phyloP scores from a whole-genome alignment of 2,329 filamentous ascomycete genomes.

The Ascochyta clinopodiicola region DNA sequence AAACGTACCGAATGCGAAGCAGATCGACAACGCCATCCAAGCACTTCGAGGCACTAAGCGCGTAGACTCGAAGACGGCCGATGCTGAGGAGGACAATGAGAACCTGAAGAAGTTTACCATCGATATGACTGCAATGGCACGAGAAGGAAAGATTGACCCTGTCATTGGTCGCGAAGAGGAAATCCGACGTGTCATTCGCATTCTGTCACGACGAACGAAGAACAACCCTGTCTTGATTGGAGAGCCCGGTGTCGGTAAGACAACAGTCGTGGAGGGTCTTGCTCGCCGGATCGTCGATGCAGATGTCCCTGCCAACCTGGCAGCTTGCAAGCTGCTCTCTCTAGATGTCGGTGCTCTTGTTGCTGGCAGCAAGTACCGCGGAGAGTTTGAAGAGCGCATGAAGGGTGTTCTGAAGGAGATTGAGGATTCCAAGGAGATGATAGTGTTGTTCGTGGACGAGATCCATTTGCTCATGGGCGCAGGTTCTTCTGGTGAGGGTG shows the following conservation, averaged over 20 bases:
- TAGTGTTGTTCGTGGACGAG: constrained; percentile 97
- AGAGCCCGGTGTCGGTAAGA: constrained; percentile 98
- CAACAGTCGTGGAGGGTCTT: constrained; percentile 94
- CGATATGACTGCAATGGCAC: constrained; percentile 95
- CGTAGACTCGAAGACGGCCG: constrained; percentile 95
- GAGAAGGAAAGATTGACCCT: constrained; percentile 96
- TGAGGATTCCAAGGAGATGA: constrained; percentile 91
- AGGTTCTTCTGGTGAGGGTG: constrained; percentile 90
- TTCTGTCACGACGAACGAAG: constrained; percentile 91
- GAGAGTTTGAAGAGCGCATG: constrained; percentile 99
- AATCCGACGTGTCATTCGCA: constrained; percentile 88
- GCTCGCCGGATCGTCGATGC: constrained; percentile 95
- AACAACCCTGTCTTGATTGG: constrained; percentile 99
- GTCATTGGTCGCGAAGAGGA: constrained; percentile 97
- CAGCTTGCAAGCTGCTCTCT: constrained; percentile 90
- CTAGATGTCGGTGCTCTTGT: constrained; percentile 95
- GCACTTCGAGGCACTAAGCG: constrained; percentile 90
- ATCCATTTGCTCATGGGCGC: constrained; percentile 99
- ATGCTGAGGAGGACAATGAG: constrained; percentile 90
- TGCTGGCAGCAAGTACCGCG: constrained; percentile 96
- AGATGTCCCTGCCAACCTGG: constrained; percentile 94
- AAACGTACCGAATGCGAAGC: constrained; percentile 89
- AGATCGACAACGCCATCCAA: constrained; percentile 88
- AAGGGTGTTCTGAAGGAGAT: constrained; percentile 99
- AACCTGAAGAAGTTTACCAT: constrained; percentile 98